These are phyloP conservation scores for Hyaloscypha variabilis DNA, from an alignment of 495 filamentous ascomycete species.

Conservation along the genomic window DNA sequence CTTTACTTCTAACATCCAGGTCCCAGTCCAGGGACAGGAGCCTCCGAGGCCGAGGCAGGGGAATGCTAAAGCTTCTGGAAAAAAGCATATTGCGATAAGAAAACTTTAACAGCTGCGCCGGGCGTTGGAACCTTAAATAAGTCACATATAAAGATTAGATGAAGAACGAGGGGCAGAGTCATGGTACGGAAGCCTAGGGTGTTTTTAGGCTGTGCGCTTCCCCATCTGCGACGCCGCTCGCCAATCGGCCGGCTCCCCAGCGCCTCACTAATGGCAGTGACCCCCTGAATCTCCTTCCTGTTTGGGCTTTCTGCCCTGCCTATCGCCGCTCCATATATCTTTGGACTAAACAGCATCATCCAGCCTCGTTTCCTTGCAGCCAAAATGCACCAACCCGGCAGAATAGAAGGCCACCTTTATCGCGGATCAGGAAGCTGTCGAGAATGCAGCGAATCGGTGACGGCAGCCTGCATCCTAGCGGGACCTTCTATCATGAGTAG, in stretches of 20 bases:
- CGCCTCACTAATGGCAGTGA: neutral
- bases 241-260: neutral
- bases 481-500: neutral
- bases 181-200: neutral
- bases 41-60: neutral
- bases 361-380: neutral
- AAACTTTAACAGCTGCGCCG: neutral
- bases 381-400: neutral
- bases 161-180: neutral
- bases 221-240: neutral
- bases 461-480: neutral
- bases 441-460: neutral
- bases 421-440: neutral
- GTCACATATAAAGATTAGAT: neutral
- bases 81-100: neutral
- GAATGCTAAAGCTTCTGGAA: neutral
- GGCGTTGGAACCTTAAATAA: neutral
- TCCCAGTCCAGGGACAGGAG: neutral
- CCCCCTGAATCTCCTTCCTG: neutral
- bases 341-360: neutral
- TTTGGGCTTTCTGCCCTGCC: neutral
- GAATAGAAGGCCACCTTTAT: neutral
- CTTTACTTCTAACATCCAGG: neutral
- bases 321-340: neutral
- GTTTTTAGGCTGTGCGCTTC: neutral